phyloP scores from a whole-genome alignment of 139 green algal species.

The Tetradesmus lagerheimii region DNA sequence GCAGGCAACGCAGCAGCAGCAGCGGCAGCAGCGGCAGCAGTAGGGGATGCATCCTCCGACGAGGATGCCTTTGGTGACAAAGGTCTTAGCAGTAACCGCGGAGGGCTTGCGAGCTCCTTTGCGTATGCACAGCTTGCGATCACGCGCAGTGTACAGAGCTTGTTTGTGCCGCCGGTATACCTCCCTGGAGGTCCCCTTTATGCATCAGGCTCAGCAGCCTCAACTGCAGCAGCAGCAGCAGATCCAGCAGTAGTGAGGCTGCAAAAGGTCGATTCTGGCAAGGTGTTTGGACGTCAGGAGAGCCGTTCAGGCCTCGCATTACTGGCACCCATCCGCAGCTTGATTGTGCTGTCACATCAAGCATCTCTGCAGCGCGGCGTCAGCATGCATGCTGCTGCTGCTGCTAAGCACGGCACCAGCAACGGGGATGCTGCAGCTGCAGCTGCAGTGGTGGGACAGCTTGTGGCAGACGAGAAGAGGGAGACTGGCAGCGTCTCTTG shows the following conservation, averaged over 20 bases:
- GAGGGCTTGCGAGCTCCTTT: background rate
- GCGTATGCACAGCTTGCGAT: background rate
- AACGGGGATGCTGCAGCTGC: slow-evolving; percentile 8
- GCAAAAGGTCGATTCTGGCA: background rate
- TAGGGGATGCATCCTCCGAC: background rate
- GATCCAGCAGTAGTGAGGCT: background rate
- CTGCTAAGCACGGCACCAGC: background rate
- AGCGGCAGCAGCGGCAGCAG: background rate
- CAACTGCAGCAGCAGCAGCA: background rate
- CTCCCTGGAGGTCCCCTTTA: slow-evolving; percentile 3
- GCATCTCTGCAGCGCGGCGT: background rate
- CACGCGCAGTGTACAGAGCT: background rate
- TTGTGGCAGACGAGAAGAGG: slow-evolving; percentile 58
- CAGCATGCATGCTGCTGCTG: slow-evolving; percentile 17
- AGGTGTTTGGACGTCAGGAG: background rate
- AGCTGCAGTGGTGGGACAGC: slow-evolving; percentile 39
- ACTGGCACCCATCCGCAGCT: slow-evolving; percentile 11
- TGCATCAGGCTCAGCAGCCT: background rate
- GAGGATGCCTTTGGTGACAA: background rate
- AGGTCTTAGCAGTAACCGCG: background rate
- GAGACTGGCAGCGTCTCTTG: slow-evolving; percentile 70
- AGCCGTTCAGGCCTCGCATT: background rate
- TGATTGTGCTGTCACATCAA: background rate
- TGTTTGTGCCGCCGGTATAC: slow-evolving; percentile 30
- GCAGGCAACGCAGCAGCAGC: background rate